Base-by-base conservation (phyloP, 768 basidiomycete species). In the Pleurotus tuber-regium region DNA sequence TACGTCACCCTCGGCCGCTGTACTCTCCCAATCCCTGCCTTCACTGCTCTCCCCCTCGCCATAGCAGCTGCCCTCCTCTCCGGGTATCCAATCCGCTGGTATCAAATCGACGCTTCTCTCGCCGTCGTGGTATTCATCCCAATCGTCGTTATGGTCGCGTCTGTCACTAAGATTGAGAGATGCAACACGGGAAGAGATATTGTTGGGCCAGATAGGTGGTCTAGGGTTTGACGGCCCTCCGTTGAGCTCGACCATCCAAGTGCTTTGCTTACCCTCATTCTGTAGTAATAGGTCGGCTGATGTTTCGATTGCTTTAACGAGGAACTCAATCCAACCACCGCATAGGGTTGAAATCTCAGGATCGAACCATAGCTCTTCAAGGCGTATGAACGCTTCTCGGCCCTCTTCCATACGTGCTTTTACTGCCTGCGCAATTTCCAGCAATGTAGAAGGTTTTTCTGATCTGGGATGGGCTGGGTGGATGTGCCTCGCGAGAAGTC, bases 301-400 rank as follows among this genome's bases (percentile, higher is more conserved):
- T 28, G 67, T 63, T 31, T 79, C 76, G 3, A 81, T 66, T 0
- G 79, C 78, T 29, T 70, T 66, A 0, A 80, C 61, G 21, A 85
- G 61, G 12, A 77, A 53, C 55, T 83, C 82, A n/a, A 84, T 70
- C 76, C 78, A 82, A 0, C 84, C 85, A 6, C 82, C 82, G 52
- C 85, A 86, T 6, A 73, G 49, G 2, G 66, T 56, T 0, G 77
- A 63, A 43, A 86, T 65, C 0, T 77, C 71, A 9, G 59, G 63
- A 58, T 76, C 74, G 57, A 75, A 78, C 78, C 78, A 81, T 10
- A 78, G 55, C 64, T 78, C 69, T 60, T 77, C 71, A 51, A 84
- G 57, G 3, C 77, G 63, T 54, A 83, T 72, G 52, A 75, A 70
- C 1, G 63, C 63, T 52, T 83, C 76, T 4, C 79, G 67, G 55